Evolutionary conservation across 106 monocot genomes (phyloP), one percentile per base, ranked within the genome.

Genomic region (Dioscorea zingiberensis): DNA sequence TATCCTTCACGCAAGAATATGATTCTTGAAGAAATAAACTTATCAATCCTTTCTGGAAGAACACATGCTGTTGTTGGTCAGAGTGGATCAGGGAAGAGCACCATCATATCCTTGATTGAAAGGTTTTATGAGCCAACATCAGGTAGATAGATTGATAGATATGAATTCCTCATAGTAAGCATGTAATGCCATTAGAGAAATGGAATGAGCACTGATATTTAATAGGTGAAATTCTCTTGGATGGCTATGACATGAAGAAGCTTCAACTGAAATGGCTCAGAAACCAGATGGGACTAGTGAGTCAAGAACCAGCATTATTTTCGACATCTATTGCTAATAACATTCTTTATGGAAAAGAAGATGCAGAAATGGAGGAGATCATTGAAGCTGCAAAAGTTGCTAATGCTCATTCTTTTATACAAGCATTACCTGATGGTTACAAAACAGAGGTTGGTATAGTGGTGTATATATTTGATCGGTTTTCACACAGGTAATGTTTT

Each of bases 361-460:
- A 68, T 56, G 68, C 68, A 30, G 23, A 45, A 48, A 68, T 68
- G 57, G 38, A 57, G 27, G 56, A 68, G 10, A 54, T 68, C 13
- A 54, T 68, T 12, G 56, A 55, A 19, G 68, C 68, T 44, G 44
- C 60, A 60, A 54, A 75, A 62, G 24, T 75, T 32, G 74, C 74
- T 44, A 68, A 75, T 67, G 60, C 47, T 19, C 77, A 77, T 67
- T 66, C 71, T 59, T 77, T 66, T 44, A 67, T 77, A 38, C 60
- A 71, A 71, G 38, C 16, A 44, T 53, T 77, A n/a, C 76, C 77
- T 15, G 38, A 75, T 30, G 68, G 74, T 51, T 75, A 75, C 62
- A 59, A 21, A 18, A 78, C 78, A 62, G 62, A 78, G 78, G 72
- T 78, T 28, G 28, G 55, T 55, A 25, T 16, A 12, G 22, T 19